These are phyloP conservation scores for Phytopythium sindhum DNA, from an alignment of 352 stramenopile species.

Conservation along the genomic window DNA sequence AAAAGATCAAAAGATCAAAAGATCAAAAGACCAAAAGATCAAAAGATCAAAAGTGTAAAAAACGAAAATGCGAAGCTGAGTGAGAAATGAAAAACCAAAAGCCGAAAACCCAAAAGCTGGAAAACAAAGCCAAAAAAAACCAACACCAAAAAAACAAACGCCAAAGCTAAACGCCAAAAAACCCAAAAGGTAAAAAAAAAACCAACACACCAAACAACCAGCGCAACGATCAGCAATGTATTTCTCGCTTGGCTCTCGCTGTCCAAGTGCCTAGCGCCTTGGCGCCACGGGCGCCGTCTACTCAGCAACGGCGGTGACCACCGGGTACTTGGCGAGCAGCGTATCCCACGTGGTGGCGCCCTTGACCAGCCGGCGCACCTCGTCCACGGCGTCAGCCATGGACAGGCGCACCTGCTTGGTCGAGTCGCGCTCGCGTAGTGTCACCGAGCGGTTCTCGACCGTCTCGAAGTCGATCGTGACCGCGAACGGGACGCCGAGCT, in stretches of 20 bases:
- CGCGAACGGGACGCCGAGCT: slow-evolving; percentile 98
- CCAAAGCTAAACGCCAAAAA: background rate
- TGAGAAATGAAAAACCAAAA: too few species aligned
- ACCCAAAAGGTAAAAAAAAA: too few species aligned
- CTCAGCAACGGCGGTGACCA: slow-evolving; percentile 50
- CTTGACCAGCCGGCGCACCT: slow-evolving; percentile 89
- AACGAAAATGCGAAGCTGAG: too few species aligned
- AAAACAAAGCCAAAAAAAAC: too few species aligned
- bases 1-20: too few species aligned
- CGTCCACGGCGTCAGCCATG: slow-evolving; percentile 70
- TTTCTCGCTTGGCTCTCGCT: background rate
- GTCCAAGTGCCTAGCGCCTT: background rate
- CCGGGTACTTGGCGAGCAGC: slow-evolving; percentile 76
- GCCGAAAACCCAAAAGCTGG: background rate
- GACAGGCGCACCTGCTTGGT: slow-evolving; percentile 94
- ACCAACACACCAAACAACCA: too few species aligned
- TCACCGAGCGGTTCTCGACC: slow-evolving; percentile 90
- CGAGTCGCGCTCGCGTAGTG: slow-evolving; percentile 97
- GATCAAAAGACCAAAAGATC: too few species aligned
- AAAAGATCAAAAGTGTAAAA: too few species aligned
- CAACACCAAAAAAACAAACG: background rate
- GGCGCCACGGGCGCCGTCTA: background rate
- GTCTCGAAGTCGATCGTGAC: slow-evolving; percentile 99
- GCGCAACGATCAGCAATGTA: background rate
- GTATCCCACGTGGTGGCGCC: slow-evolving; percentile 80